Percentiles rank a stretch among this genome's conserved stretches.
Evolutionary conservation across 2,329 filamentous ascomycete species (phyloP).

Genomic region (Arthroderma sp.): DNA sequence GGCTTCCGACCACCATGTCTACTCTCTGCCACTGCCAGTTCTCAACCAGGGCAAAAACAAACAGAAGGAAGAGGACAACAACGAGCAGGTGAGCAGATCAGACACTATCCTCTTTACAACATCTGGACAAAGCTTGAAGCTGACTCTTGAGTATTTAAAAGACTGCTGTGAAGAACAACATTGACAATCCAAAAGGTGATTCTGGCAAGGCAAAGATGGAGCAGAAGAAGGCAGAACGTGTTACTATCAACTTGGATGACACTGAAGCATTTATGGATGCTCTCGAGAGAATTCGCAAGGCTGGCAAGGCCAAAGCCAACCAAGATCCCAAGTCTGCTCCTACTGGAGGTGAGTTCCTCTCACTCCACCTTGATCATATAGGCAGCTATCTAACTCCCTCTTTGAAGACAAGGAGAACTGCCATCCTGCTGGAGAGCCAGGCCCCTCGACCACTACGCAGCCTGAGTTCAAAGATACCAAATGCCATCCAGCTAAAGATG

Average conservation of each 20-base stretch:
- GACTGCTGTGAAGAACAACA: not conserved
- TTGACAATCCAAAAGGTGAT: not conserved
- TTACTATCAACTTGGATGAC: not conserved
- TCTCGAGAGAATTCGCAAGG: not conserved
- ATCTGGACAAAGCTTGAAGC: not conserved
- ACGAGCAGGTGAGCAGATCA: not conserved
- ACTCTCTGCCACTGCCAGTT: not conserved
- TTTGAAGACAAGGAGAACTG: not conserved
- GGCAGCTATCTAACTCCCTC: not conserved
- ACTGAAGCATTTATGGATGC: slow-evolving; percentile 3
- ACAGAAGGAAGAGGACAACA: not conserved
- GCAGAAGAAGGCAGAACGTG: not conserved
- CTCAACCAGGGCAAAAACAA: not conserved
- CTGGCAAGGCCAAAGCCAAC: not conserved
- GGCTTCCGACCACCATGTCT: slow-evolving; percentile 6
- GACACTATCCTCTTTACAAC: not conserved
- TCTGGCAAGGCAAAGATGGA: not conserved
- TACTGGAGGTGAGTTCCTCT: not conserved
- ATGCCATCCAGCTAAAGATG: not conserved
- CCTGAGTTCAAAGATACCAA: not conserved
- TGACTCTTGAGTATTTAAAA: not conserved
- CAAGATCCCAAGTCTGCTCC: not conserved
- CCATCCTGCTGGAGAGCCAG: not conserved
- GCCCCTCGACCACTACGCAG: not conserved
- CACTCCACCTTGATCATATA: not conserved